Percentiles rank a stretch among this genome's conserved stretches.
Evolutionary conservation across 352 stramenopile genomes (phyloP).

Genomic region (Pythium rishiriense): DNA sequence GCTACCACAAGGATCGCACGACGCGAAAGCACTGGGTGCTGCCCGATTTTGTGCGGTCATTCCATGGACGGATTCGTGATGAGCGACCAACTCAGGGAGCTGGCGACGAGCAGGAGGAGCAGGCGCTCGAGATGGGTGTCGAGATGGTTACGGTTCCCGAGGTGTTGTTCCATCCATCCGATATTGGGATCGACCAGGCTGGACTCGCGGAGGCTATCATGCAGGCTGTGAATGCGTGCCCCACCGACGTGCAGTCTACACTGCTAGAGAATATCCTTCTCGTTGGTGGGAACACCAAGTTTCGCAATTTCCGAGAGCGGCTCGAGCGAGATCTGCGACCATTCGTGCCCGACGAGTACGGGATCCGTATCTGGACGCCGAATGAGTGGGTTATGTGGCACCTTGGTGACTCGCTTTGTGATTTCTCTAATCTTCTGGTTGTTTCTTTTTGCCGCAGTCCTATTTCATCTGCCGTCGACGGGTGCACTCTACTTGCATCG

Average conservation of each 20-base stretch:
- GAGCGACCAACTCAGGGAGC: not conserved
- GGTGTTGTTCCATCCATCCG: slow-evolving; percentile 90
- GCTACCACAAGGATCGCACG: slow-evolving; percentile 37
- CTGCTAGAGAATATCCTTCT: slow-evolving; percentile 89
- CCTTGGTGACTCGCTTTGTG: not conserved
- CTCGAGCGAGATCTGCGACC: slow-evolving; percentile 66
- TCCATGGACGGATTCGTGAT: slow-evolving; percentile 45
- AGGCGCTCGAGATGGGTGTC: slow-evolving; percentile 83
- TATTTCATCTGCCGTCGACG: slow-evolving; percentile 56
- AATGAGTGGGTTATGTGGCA: slow-evolving; percentile 46
- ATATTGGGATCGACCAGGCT: slow-evolving; percentile 89
- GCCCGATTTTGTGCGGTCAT: slow-evolving; percentile 77
- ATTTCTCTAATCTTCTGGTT: slow-evolving; percentile 17
- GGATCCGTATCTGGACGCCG: slow-evolving; percentile 39
- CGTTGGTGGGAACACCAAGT: slow-evolving; percentile 87
- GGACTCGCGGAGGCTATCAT: slow-evolving; percentile 86
- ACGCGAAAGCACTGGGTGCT: slow-evolving; percentile 73
- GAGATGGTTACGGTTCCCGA: slow-evolving; percentile 90
- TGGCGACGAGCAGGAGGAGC: slow-evolving; percentile 37
- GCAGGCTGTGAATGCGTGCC: slow-evolving; percentile 80
- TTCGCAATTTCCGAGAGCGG: slow-evolving; percentile 78
- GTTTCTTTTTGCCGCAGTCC: slow-evolving; percentile 36
- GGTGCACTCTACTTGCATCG: slow-evolving; percentile 47
- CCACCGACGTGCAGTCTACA: slow-evolving; percentile 58
- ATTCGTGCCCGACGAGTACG: slow-evolving; percentile 53